These are phyloP conservation scores for Deuterostichococcus epilithicus DNA, from an alignment of 139 green algal species.

Conservation along the genomic window DNA sequence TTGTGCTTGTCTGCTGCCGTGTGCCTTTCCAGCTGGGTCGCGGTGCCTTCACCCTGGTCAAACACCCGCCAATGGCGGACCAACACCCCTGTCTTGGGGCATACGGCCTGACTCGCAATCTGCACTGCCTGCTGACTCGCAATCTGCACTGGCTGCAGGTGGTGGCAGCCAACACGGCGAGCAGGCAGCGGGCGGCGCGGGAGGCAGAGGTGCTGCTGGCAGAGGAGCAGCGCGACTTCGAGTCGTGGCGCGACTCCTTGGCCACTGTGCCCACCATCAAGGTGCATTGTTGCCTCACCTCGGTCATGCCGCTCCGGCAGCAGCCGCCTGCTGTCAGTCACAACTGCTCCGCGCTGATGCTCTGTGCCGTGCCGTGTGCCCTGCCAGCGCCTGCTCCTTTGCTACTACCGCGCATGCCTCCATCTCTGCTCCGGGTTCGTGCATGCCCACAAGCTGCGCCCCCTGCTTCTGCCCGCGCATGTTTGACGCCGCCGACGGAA, in stretches of 20 bases:
- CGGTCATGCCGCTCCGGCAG: not conserved
- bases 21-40: not conserved
- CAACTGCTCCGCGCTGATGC: not conserved
- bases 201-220: conserved; percentile 64
- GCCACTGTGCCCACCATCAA: conserved; percentile 99
- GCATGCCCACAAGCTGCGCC: not conserved
- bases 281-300: conserved; percentile 8
- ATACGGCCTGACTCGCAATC: too few relatives aligned
- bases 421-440: not conserved
- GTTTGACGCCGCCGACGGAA: too few relatives aligned
- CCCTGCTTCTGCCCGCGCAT: too few relatives aligned
- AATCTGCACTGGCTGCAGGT: conserved; percentile 38
- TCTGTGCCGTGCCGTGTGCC: not conserved
- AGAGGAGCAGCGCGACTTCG: conserved; percentile 82
- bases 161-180: conserved; percentile 93
- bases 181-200: conserved; percentile 58
- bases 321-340: not conserved
- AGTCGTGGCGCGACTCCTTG: conserved; percentile 95
- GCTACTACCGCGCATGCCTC: not conserved
- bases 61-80: too few relatives aligned
- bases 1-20: too few relatives aligned
- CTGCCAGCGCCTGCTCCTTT: not conserved
- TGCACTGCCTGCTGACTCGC: too few relatives aligned
- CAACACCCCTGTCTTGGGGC: too few relatives aligned
- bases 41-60: too few relatives aligned